A percentile compares a stretch with the other conserved stretches of the same genome.
Conservation (phyloP, 257 asterid genomes). For the Salvia miltiorrhiza region DNA sequence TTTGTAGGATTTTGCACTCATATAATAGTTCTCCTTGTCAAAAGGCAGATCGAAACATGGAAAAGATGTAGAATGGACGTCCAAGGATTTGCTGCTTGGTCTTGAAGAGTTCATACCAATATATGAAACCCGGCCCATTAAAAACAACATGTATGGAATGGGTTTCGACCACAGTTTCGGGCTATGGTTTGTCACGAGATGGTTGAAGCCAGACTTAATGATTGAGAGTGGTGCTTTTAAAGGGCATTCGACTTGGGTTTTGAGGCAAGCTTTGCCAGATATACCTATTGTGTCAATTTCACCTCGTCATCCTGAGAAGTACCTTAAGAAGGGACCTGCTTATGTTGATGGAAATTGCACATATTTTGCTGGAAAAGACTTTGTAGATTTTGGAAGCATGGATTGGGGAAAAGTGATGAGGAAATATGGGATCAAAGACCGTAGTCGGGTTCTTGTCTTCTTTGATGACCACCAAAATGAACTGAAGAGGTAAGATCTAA, state of each 20-base stretch:
- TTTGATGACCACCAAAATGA: conserved; percentile 99
- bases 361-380: conserved; percentile 88
- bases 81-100: conserved; percentile 75
- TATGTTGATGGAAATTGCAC: conserved; percentile 97
- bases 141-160: conserved; percentile 94
- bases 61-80: conserved; percentile 85
- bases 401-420: conserved; percentile 78
- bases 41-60: conserved; percentile 99
- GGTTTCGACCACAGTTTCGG: conserved; percentile 99
- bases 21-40: conserved; percentile 70
- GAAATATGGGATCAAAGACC: conserved; percentile 72
- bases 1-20: conserved; percentile 27
- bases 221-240: conserved; percentile 98
- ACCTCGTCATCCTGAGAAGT: conserved; percentile 97
- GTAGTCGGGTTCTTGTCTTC: conserved; percentile 71
- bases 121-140: conserved; percentile 84
- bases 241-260: conserved; percentile 98
- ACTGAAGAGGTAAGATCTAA: conserved; percentile 79
- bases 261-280: conserved; percentile 94
- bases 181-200: conserved; percentile 85
- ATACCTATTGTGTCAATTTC: conserved; percentile 75
- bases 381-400: conserved; percentile 95
- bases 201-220: conserved; percentile 91
- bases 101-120: conserved; percentile 91
- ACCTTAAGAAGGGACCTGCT: conserved; percentile 95